phyloP scores from a whole-genome alignment of 441 rosid genomes.

The California macrophylla region DNA sequence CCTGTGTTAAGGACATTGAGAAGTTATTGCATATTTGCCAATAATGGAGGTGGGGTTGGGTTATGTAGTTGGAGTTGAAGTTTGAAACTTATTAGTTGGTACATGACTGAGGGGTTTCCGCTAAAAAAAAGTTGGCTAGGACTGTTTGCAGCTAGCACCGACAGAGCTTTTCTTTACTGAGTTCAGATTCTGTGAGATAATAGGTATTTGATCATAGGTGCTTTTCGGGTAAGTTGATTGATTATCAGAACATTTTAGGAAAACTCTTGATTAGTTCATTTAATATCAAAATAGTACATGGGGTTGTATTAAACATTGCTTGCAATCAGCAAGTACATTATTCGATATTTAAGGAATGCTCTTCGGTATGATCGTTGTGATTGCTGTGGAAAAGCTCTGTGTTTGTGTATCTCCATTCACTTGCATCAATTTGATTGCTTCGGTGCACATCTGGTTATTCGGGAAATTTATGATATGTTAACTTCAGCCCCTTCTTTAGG shows the following conservation, averaged over 20 bases:
- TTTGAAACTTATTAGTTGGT: not conserved
- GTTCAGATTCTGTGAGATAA: not conserved
- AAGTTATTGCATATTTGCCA: not conserved
- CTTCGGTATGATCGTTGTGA: not conserved
- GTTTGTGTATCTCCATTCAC: not conserved
- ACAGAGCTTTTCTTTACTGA: not conserved
- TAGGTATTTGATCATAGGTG: not conserved
- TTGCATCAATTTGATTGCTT: not conserved
- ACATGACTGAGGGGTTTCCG: not conserved
- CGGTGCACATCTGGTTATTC: not conserved
- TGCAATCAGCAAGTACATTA: not conserved
- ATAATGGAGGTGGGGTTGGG: conserved; percentile 1
- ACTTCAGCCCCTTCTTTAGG: not conserved
- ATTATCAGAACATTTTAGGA: not conserved
- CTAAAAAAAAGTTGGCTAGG: not conserved
- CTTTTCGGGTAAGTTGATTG: not conserved
- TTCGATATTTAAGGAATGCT: not conserved
- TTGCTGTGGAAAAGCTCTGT: not conserved
- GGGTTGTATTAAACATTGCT: not conserved
- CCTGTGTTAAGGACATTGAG: not conserved
- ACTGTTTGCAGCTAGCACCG: not conserved
- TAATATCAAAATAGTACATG: not conserved
- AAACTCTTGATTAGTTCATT: not conserved
- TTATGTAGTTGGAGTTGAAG: not conserved
- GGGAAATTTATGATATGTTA: not conserved